Conservation (phyloP, 2,329 filamentous ascomycete genomes). For the Colletotrichum falcatum region DNA sequence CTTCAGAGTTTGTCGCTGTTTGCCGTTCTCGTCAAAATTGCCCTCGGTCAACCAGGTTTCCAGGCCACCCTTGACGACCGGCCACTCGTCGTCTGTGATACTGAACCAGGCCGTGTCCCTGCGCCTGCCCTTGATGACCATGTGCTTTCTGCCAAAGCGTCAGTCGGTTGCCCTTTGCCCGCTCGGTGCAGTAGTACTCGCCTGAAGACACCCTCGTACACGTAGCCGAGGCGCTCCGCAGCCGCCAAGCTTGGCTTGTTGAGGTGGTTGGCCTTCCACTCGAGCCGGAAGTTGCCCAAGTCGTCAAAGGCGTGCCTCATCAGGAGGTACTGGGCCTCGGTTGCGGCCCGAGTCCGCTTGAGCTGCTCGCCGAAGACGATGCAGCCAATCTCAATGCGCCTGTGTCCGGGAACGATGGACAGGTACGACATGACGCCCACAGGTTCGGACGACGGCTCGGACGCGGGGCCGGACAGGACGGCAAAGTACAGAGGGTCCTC, state of each 20-base stretch:
- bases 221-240: constrained; percentile 68
- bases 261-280: constrained; percentile 73
- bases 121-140: constrained; percentile 67
- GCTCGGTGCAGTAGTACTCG: constrained; percentile 26
- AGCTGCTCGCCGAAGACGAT: constrained; percentile 63
- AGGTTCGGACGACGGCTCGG: constrained; percentile 46
- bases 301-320: constrained; percentile 64
- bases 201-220: constrained; percentile 70
- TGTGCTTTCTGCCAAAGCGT: constrained; percentile 59
- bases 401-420: constrained; percentile 60
- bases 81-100: constrained; percentile 71
- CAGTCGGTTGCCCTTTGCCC: neutral
- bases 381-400: constrained; percentile 68
- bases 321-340: constrained; percentile 69
- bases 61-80: constrained; percentile 56
- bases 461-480: constrained; percentile 52
- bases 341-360: constrained; percentile 66
- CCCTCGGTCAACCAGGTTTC: constrained; percentile 64
- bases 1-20: constrained; percentile 61
- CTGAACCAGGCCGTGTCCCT: constrained; percentile 72
- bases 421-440: constrained; percentile 60
- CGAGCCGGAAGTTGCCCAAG: constrained; percentile 66
- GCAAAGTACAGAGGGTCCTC: constrained; percentile 58
- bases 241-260: constrained; percentile 67
- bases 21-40: constrained; percentile 68